Conservation (phyloP, 768 basidiomycete genomes). For the Zangia roseola region DNA sequence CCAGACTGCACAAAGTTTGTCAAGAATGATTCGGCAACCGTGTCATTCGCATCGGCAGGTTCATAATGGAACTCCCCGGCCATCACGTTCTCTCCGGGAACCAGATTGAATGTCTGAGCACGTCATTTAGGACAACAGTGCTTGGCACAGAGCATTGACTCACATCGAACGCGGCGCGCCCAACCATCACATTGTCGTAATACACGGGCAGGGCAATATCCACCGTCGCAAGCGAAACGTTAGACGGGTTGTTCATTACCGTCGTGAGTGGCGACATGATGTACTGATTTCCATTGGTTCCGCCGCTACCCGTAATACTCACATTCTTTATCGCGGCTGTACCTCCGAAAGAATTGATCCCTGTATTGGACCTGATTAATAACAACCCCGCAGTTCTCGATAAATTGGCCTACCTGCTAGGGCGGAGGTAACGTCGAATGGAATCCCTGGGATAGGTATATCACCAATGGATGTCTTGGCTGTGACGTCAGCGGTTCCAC, state of each 20-base stretch:
- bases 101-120: conserved; percentile 50
- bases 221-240: conserved; percentile 59
- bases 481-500: conserved; percentile 56
- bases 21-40: conserved; percentile 60
- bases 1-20: conserved; percentile 56
- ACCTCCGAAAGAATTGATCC: conserved; percentile 59
- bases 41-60: conserved; percentile 64
- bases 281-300: conserved; percentile 56
- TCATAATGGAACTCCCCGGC: conserved; percentile 66
- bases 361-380: conserved; percentile 27
- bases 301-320: conserved; percentile 63
- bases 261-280: conserved; percentile 58
- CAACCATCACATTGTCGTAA: conserved; percentile 55
- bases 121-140: neutral
- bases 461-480: conserved; percentile 64
- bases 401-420: conserved; percentile 43
- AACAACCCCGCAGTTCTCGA: neutral
- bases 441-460: conserved; percentile 62
- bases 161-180: conserved; percentile 58
- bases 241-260: conserved; percentile 63
- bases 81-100: conserved; percentile 54
- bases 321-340: conserved; percentile 54
- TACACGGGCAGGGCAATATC: conserved; percentile 57
- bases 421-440: conserved; percentile 57
- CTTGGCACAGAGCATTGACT: conserved; percentile 15